A percentile compares a stretch with the other conserved stretches of the same genome.
Conservation (phyloP, 306 rosid genomes). For the Gleditsia sinensis region DNA sequence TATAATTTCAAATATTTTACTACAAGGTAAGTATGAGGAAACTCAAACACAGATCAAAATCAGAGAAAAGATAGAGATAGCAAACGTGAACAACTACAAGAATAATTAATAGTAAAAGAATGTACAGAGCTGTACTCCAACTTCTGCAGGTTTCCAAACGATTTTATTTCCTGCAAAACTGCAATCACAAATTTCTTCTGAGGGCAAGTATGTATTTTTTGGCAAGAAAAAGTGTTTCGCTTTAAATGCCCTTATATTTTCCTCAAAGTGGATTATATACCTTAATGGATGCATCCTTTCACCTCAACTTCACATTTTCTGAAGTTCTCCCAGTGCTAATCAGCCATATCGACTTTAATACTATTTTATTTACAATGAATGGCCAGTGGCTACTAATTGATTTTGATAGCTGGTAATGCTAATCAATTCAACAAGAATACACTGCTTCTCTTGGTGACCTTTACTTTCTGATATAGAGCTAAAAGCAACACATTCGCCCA, state of each 20-base stretch:
- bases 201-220: neutral
- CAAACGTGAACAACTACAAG: slow-evolving; percentile 2
- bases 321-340: neutral
- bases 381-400: neutral
- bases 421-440: neutral
- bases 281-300: too few relatives aligned
- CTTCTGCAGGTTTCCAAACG: neutral
- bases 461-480: neutral
- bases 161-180: slow-evolving; percentile 13
- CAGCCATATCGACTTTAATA: neutral
- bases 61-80: neutral
- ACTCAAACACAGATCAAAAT: neutral
- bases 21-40: neutral
- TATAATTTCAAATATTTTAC: neutral
- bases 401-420: neutral
- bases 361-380: neutral
- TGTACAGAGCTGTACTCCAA: neutral
- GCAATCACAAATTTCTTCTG: slow-evolving; percentile 7
- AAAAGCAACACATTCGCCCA: neutral
- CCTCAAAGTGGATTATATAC: slow-evolving; percentile 6
- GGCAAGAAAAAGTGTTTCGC: slow-evolving; percentile 7
- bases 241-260: slow-evolving; percentile 13
- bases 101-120: neutral
- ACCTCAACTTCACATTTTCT: slow-evolving; percentile 11
- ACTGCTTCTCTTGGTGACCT: neutral